A percentile compares a stretch with the other conserved stretches of the same genome.
Conservation (phyloP, 2,329 filamentous ascomycete genomes). For the Chrysoporthe austroafricana region DNA sequence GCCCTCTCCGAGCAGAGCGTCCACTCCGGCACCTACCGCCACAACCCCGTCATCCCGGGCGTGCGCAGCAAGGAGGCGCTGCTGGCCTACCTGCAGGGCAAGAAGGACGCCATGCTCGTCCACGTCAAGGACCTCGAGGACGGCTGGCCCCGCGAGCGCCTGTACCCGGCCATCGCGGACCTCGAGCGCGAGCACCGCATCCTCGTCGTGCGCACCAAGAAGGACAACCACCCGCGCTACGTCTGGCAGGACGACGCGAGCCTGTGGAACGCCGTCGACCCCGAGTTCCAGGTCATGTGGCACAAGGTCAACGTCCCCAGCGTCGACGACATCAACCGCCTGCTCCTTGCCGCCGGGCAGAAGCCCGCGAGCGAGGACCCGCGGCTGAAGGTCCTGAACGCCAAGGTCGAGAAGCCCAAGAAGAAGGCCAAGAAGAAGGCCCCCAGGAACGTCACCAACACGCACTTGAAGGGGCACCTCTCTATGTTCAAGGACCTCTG, state of each 20-base stretch:
- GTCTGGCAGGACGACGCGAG: slow-evolving; percentile 89
- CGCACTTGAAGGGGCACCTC: slow-evolving; percentile 57
- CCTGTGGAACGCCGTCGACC: slow-evolving; percentile 74
- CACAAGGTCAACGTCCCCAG: slow-evolving; percentile 77
- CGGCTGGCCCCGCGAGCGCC: slow-evolving; percentile 79
- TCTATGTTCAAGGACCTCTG: slow-evolving; percentile 66
- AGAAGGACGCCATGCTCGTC: slow-evolving; percentile 79
- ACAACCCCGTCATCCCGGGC: slow-evolving; percentile 78
- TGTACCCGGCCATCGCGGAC: slow-evolving; percentile 72
- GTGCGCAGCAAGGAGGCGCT: slow-evolving; percentile 80
- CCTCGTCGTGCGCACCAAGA: slow-evolving; percentile 86
- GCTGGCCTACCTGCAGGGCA: slow-evolving; percentile 78
- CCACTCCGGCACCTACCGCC: slow-evolving; percentile 74
- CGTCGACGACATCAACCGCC: slow-evolving; percentile 74
- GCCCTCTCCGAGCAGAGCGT: slow-evolving; percentile 69
- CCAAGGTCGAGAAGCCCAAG: slow-evolving; percentile 73
- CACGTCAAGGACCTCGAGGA: slow-evolving; percentile 91
- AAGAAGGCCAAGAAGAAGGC: slow-evolving; percentile 64
- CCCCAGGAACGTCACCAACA: slow-evolving; percentile 82
- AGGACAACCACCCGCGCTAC: slow-evolving; percentile 83
- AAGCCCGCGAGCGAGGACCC: slow-evolving; percentile 85
- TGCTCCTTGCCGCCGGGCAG: slow-evolving; percentile 76
- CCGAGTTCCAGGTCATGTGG: slow-evolving; percentile 85
- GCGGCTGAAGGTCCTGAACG: slow-evolving; percentile 57
- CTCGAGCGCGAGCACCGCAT: slow-evolving; percentile 80